Evolutionary conservation across 2,329 filamentous ascomycete genomes (phyloP).

Genomic region (Fusarium incarnatum): DNA sequence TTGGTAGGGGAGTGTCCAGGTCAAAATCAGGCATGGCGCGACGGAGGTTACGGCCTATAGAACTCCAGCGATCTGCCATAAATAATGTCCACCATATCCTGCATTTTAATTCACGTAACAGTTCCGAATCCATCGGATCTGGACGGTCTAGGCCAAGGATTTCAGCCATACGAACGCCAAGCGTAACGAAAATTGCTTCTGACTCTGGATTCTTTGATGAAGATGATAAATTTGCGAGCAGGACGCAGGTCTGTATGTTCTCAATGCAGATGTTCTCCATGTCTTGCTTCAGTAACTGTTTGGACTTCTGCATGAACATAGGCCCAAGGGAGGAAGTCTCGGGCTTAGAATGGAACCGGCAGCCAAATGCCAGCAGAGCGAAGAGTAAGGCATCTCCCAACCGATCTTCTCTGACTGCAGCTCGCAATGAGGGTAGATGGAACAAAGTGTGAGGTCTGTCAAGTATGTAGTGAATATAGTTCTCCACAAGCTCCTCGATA

Average conservation of each 20-base stretch:
- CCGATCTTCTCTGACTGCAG: neutral
- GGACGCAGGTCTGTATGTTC: constrained; percentile 12
- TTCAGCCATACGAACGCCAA: constrained; percentile 15
- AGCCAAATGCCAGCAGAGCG: constrained; percentile 9
- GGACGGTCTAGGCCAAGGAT: constrained; percentile 2
- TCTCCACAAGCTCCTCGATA: constrained; percentile 15
- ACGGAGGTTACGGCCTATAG: constrained; percentile 11
- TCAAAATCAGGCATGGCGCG: constrained; percentile 16
- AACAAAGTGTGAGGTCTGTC: constrained; percentile 9
- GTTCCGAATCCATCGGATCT: neutral
- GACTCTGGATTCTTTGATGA: constrained; percentile 10
- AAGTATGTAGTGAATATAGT: constrained; percentile 17
- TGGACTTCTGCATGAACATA: constrained; percentile 9
- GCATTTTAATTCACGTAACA: constrained; percentile 17
- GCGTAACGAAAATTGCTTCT: constrained; percentile 7
- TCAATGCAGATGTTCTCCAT: constrained; percentile 15
- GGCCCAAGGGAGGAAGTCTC: constrained; percentile 1
- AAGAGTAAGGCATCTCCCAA: constrained; percentile 6
- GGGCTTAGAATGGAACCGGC: constrained; percentile 3
- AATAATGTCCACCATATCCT: constrained; percentile 17
- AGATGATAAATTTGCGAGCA: constrained; percentile 14
- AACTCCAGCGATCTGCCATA: constrained; percentile 18
- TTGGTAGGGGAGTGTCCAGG: constrained; percentile 9
- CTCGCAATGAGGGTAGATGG: neutral
- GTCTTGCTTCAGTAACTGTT: constrained; percentile 1